Percentiles rank a stretch among this genome's conserved stretches.
These are phyloP conservation scores for Spironucleus salmonicida DNA, from an alignment of 208 protist species.

Conservation along the genomic window DNA sequence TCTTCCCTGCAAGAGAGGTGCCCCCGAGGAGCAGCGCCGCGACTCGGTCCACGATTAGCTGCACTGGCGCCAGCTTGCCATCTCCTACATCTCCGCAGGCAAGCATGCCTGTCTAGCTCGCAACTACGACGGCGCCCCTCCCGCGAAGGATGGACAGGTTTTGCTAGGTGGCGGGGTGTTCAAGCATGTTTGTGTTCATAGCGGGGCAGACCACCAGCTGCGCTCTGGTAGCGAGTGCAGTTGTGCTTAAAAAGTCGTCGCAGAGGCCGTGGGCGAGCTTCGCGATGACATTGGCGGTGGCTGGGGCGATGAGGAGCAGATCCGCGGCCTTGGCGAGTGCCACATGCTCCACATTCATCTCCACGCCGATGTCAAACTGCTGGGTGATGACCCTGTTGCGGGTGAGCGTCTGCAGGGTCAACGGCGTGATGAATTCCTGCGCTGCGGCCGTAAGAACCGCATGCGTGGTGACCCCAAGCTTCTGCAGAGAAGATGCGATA, in stretches of 20 bases:
- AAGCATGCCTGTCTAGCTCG: not conserved
- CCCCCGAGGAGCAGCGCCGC: not conserved
- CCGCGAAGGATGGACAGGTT: conserved; percentile 21
- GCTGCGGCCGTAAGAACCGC: conserved; percentile 17
- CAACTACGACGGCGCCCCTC: not conserved
- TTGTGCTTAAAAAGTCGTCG: conserved; percentile 25
- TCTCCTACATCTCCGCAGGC: conserved; percentile 25
- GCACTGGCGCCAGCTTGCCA: not conserved
- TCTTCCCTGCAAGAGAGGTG: not conserved
- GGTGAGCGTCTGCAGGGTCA: not conserved
- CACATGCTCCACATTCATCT: not conserved
- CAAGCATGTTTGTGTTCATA: conserved; percentile 25
- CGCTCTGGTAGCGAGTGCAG: not conserved
- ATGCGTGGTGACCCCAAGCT: conserved; percentile 1
- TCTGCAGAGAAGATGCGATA: not conserved
- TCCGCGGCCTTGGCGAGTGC: no score
- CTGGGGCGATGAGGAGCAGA: conserved; percentile 16
- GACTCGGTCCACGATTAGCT: not conserved
- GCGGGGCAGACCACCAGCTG: conserved; percentile 9
- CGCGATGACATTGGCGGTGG: conserved; percentile 28
- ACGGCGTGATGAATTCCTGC: not conserved
- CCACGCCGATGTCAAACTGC: not conserved
- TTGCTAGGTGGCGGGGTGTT: not conserved
- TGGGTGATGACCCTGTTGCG: not conserved
- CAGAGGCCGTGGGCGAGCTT: conserved; percentile 6